Conservation (phyloP, 768 basidiomycete species). For the Lentinula boryana region DNA sequence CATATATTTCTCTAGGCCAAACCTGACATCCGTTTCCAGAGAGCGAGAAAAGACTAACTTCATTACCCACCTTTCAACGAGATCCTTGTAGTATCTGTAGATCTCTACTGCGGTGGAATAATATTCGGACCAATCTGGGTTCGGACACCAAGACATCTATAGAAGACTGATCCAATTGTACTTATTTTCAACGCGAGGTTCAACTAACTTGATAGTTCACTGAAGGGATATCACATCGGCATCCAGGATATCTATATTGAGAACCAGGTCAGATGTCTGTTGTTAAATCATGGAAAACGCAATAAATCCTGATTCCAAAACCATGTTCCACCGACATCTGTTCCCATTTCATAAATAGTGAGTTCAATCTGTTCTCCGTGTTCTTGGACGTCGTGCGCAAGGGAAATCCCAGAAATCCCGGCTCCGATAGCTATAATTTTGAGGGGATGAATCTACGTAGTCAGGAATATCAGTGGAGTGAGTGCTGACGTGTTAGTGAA, state of each 20-base stretch:
- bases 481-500: neutral
- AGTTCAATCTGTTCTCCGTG: constrained; percentile 33
- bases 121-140: constrained; percentile 41
- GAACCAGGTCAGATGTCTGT: neutral
- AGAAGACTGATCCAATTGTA: neutral
- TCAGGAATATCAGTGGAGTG: neutral
- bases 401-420: constrained; percentile 36
- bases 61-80: constrained; percentile 31
- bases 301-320: constrained; percentile 24
- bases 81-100: constrained; percentile 31
- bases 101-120: constrained; percentile 43
- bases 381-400: constrained; percentile 17
- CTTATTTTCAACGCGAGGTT: neutral
- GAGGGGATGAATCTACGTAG: constrained; percentile 22
- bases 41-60: neutral
- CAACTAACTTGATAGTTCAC: constrained; percentile 14
- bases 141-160: constrained; percentile 17
- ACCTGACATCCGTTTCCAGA: constrained; percentile 4
- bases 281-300: constrained; percentile 15
- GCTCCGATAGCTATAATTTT: constrained; percentile 39
- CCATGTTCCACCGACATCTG: constrained; percentile 45
- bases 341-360: constrained; percentile 41
- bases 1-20: constrained; percentile 32
- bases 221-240: constrained; percentile 42
- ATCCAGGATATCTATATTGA: constrained; percentile 20